These are phyloP conservation scores for Dictyostelium brefeldianum DNA, from an alignment of 78 protist genomes.

Conservation along the genomic window DNA sequence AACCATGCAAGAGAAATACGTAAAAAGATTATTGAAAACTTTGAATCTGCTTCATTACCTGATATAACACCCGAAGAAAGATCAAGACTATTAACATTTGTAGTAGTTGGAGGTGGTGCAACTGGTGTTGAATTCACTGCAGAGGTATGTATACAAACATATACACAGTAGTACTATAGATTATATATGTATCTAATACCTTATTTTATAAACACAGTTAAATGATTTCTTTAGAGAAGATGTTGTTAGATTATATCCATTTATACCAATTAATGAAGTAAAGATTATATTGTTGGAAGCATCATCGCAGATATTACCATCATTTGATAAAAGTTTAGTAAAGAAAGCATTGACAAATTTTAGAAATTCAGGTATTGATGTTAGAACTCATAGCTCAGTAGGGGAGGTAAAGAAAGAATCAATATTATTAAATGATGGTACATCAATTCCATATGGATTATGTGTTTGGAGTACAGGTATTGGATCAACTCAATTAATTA, in stretches of 20 bases:
- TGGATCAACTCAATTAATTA: conserved; percentile 14
- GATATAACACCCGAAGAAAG: conserved; percentile 60
- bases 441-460: conserved; percentile 37
- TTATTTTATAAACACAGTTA: conserved; percentile 14
- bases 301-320: conserved; percentile 3
- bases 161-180: conserved; percentile 50
- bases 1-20: conserved; percentile 84
- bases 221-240: conserved; percentile 55
- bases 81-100: conserved; percentile 66
- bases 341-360: conserved; percentile 52
- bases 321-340: conserved; percentile 51
- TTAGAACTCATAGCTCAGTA: conserved; percentile 42
- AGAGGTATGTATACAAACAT: not conserved
- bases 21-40: conserved; percentile 77
- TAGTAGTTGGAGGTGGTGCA: conserved; percentile 94
- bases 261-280: conserved; percentile 53
- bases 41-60: conserved; percentile 87
- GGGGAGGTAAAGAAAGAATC: conserved; percentile 19
- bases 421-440: conserved; percentile 18
- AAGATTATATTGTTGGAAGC: conserved; percentile 78
- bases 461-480: conserved; percentile 82
- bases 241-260: conserved; percentile 39
- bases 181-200: not conserved
- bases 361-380: conserved; percentile 38
- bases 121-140: conserved; percentile 79